Base-by-base conservation (phyloP, 345 rosid species). In the Mallotus nudiflorus region DNA sequence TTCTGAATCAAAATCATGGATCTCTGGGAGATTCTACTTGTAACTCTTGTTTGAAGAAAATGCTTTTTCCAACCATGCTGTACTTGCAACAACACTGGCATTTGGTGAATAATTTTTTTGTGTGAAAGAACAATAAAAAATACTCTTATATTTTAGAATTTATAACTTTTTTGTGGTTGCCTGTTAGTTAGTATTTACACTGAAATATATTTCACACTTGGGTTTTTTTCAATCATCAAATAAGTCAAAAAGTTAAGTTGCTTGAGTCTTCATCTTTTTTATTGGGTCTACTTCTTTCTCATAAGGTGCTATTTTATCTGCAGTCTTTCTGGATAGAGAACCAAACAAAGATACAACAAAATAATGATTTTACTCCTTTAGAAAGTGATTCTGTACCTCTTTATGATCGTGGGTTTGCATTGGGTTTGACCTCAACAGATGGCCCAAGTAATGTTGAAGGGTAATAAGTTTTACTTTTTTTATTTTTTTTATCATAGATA, bases 321-420 rank as follows among this genome's bases (percentile, higher is more conserved):
- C 75, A 92, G 99, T 87, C 96, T 50, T 95, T 85, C 70, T 89
- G 96, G 96, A 82, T 96, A 49, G 99, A 92, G 80, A 81, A 77
- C 65, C 85, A 82, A 85, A 78, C 88, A 35, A 76, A 76, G 65
- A 82, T 71, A 71, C 65, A 42, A 67, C 76, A 71, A 50, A 74
- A 60, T 46, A 72, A 72, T 66, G 85, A 57, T 24, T 70, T 77
- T 20, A 66, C 78, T 78, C 77, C 86, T 9, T 74, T 80, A 35
- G 89, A 90, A 67, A 65, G 84, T 73, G 79, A 77, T 76, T 67
- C 55, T 18, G 88, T 86, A 59, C 99, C 98, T 45, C 89, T 88
- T 67, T 96, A 96, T 87, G 91, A 96, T 69, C 99, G 99, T 78
- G 91, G 88, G 74, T 91, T 77, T 78, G 72, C 89, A 25, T 64